Evolutionary conservation across 1,139 yeast genomes (phyloP), one percentile per base, ranked within the genome.

Genomic region (Yamadazyma mexicana): DNA sequence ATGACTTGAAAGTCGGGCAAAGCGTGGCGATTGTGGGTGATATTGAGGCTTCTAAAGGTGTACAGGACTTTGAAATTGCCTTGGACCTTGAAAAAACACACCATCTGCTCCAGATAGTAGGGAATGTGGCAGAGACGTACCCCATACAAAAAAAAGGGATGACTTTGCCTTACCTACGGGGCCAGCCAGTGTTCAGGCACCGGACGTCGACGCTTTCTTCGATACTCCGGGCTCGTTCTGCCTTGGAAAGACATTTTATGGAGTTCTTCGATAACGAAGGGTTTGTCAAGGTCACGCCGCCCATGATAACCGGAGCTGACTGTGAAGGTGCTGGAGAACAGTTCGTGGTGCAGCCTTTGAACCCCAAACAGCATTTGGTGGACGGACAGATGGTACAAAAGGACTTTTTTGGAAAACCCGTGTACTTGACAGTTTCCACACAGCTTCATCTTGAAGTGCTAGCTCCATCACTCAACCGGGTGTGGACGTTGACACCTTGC

Each of bases 281-380:
- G 15, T 88, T 86, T 50, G 64, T 73, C 11, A 92, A 88, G 61
- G 91, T 87, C 0, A 70, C 81, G 17, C 95, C 98, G 2, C 98
- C 99, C 3, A 55, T 91, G 15, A 65, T 91, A 18, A 92, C 98
- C 0, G 73, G 88, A 8, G 81, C 95, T 2, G 98, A 94, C 57
- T 92, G 98, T 58, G 99, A 94, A 66, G 98, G 98, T 14, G 98
- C 96, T 0, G 98, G 98, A 2, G 98, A 92, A 56, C 79, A 86
- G 45, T 92, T 92, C 48, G 61, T 61, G 31, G 64, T 87, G 9
- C 75, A 72, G 48, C 62, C 77, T 4, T 43, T 56, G 24, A 30
- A 40, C 25, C 35, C 47, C 5, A 49, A 50, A 31, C 35, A 43
- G 9, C 49, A 40, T 0, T 28, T 35, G 6, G 38, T 38, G 4